Base-by-base conservation (phyloP, 2,329 filamentous ascomycete species). In the Herpotrichia juniperi region DNA sequence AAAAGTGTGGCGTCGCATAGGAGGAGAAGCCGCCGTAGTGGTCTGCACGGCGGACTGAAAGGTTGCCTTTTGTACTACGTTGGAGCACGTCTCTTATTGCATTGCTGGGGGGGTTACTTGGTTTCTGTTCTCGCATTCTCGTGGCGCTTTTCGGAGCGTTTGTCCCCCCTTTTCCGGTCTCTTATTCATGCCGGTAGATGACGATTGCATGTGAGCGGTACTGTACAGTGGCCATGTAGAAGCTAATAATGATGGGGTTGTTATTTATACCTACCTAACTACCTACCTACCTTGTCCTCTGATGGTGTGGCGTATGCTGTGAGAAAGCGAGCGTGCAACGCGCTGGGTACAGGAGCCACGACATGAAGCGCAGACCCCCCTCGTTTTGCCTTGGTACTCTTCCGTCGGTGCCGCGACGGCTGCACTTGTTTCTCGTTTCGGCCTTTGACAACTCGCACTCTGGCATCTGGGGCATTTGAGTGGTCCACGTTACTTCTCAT, bases 1-100 rank as follows among this genome's bases (percentile, higher is more conserved):
- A 58, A n/a, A 59, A 61, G 54, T 51, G 64, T 66, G 63, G 66
- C 64, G 64, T 67, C 47, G 61, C 55, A 57, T 65, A 52, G 62
- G 54, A 63, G 56, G 57, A 51, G 53, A 54, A 58, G 51, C 50
- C 46, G 60, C 42, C 42, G 43, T 54, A 43, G 56, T 51, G 50
- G 54, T 51, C 55, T 61, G 54, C 45, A 58, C 57, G 57, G 56
- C 43, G 54, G 56, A 54, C 50, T 51, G 60, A 57, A 57, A 62
- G 56, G 63, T 56, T 62, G 65, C 66, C 63, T 64, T 53, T 62
- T 56, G 59, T 58, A 64, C 59, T 17, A 67, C 67, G 46, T 60
- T 46, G 48, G 47, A 42, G 45, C 24, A 22, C 46, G 19, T 32
- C 56, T 55, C 51, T 50, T 49, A 55, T 49, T 63, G 62, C 67